Evolutionary conservation across 768 basidiomycete genomes (phyloP).

Genomic region (Leucogyrophana mollusca): DNA sequence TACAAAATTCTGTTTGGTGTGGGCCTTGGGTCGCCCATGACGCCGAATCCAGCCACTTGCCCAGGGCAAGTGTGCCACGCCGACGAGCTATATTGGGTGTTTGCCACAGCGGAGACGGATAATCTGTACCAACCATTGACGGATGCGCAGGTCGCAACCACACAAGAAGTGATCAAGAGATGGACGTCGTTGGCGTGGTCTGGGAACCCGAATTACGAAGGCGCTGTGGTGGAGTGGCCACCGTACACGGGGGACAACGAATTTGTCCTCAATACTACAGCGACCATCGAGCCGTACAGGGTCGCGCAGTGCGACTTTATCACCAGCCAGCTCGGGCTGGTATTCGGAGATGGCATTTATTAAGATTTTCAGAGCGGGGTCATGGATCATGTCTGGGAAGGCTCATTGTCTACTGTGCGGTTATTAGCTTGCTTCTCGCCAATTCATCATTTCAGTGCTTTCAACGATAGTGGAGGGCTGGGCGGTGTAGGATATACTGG

Average conservation of each 20-base stretch:
- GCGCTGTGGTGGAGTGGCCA: conserved; percentile 11
- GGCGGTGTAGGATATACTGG: too few relatives aligned
- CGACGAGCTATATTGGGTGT: conserved; percentile 19
- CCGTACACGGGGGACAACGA: conserved; percentile 11
- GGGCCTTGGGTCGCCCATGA: conserved; percentile 12
- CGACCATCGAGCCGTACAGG: conserved; percentile 3
- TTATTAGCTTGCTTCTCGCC: too few relatives aligned
- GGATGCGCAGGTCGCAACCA: conserved; percentile 2
- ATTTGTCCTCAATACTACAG: conserved; percentile 9
- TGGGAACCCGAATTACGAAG: conserved; percentile 15
- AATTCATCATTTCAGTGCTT: too few relatives aligned
- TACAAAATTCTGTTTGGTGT: conserved; percentile 13
- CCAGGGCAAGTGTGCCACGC: conserved; percentile 14
- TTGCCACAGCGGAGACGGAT: conserved; percentile 17
- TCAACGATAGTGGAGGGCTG: too few relatives aligned
- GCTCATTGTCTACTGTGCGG: too few relatives aligned
- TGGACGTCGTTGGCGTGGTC: conserved; percentile 15
- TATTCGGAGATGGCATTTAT: conserved; percentile 4
- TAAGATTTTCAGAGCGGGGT: too few relatives aligned
- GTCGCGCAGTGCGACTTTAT: conserved; percentile 15
- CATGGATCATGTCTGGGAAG: too few relatives aligned
- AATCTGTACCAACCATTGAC: conserved; percentile 15
- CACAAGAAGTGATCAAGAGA: conserved; percentile 7
- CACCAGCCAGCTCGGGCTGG: conserved; percentile 12
- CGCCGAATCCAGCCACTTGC: conserved; percentile 10